Evolutionary conservation across 2,329 filamentous ascomycete species (phyloP).

Genomic region (Exophiala aquamarina): DNA sequence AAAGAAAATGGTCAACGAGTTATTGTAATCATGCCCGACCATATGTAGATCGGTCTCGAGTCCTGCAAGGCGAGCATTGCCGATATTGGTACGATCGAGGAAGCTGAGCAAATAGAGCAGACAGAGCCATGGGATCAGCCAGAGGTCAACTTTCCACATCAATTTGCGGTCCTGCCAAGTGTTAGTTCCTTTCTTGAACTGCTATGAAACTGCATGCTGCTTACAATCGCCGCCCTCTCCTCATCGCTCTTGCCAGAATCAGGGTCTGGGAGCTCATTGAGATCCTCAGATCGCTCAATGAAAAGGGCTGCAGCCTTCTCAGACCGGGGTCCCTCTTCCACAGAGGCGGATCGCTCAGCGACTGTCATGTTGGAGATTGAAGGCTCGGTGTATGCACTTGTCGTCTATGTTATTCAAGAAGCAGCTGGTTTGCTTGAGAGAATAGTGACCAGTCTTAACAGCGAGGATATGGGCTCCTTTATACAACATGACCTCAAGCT

Average conservation of each 20-base stretch:
- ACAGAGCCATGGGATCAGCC: conserved; percentile 25
- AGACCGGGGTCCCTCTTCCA: background rate
- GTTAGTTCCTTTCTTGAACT: too few relatives aligned
- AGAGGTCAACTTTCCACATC: conserved; percentile 32
- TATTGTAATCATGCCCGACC: conserved; percentile 22
- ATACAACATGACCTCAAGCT: too few relatives aligned
- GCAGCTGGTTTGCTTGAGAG: too few relatives aligned
- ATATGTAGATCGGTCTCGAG: conserved; percentile 31
- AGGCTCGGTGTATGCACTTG: too few relatives aligned
- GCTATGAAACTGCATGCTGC: conserved; percentile 30
- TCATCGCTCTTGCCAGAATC: conserved; percentile 65
- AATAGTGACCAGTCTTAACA: too few relatives aligned
- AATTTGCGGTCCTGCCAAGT: conserved; percentile 45
- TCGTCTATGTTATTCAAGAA: too few relatives aligned
- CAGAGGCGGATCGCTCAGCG: background rate
- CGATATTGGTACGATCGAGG: conserved; percentile 37
- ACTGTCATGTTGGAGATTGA: too few relatives aligned
- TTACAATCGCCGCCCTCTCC: conserved; percentile 62
- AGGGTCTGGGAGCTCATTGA: conserved; percentile 45
- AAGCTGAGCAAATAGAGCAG: conserved; percentile 34
- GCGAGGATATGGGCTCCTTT: too few relatives aligned
- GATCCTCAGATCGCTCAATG: conserved; percentile 13
- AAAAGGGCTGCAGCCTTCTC: conserved; percentile 1
- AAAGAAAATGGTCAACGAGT: conserved; percentile 66
- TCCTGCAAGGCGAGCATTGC: conserved; percentile 35